phyloP scores from a whole-genome alignment of 768 basidiomycete genomes.

The Amanita brunnescens region DNA sequence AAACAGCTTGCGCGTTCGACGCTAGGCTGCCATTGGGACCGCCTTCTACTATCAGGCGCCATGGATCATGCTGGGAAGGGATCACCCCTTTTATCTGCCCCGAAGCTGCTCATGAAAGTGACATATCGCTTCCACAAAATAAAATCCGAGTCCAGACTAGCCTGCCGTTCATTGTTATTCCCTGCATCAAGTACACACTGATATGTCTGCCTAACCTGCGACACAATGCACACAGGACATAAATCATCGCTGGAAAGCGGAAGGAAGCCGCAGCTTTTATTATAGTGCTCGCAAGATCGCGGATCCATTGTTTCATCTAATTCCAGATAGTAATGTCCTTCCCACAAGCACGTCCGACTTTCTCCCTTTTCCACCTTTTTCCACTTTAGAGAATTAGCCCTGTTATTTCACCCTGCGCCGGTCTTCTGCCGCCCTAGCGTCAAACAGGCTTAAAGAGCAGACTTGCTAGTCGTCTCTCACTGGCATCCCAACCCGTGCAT shows the following conservation, averaged over 20 bases:
- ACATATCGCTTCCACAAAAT: background rate
- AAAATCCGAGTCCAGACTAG: background rate
- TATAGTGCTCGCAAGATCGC: background rate
- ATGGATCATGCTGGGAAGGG: too few species aligned
- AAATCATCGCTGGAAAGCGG: background rate
- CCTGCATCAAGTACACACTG: background rate
- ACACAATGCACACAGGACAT: background rate
- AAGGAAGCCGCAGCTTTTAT: background rate
- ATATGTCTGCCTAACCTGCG: background rate
- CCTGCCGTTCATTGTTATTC: background rate
- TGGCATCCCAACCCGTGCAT: background rate
- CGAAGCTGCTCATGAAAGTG: background rate
- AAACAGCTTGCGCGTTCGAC: too few species aligned
- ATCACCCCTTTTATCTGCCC: background rate
- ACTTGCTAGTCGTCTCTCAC: background rate
- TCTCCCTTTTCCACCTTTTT: background rate
- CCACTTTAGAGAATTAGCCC: too few species aligned
- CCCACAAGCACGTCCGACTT: background rate
- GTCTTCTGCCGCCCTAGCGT: background rate
- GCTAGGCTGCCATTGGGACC: too few species aligned
- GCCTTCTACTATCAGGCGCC: too few species aligned
- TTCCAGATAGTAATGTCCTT: constrained; percentile 4
- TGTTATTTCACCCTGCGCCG: background rate
- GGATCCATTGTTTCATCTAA: constrained; percentile 5
- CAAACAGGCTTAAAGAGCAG: background rate